These are phyloP conservation scores for Huntiella decipiens DNA, from an alignment of 2,329 filamentous ascomycete species.

Conservation along the genomic window DNA sequence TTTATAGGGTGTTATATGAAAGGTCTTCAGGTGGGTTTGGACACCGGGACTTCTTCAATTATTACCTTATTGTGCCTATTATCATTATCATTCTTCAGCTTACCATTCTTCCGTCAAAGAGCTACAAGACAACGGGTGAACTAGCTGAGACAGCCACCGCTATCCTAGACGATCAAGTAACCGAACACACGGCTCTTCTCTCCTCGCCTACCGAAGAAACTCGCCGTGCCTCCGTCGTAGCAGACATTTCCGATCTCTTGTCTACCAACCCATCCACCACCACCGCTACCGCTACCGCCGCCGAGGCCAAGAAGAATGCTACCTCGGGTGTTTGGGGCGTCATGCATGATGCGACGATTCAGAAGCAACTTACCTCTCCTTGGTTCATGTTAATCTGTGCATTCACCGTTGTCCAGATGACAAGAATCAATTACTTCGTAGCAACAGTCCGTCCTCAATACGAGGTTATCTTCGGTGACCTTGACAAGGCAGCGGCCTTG, in stretches of 20 bases:
- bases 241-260: conserved; percentile 55
- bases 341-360: conserved; percentile 53
- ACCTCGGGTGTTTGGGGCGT: conserved; percentile 71
- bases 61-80: conserved; percentile 51
- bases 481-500: conserved; percentile 42
- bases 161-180: conserved; percentile 34
- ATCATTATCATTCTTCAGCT: conserved; percentile 49
- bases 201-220: conserved; percentile 27
- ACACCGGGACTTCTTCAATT: conserved; percentile 49
- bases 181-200: conserved; percentile 36
- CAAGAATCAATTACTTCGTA: conserved; percentile 81
- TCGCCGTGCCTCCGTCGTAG: conserved; percentile 44
- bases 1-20: conserved; percentile 55
- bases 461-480: conserved; percentile 48
- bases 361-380: conserved; percentile 54
- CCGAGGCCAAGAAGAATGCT: conserved; percentile 51
- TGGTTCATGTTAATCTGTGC: conserved; percentile 75
- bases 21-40: conserved; percentile 35
- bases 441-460: conserved; percentile 74
- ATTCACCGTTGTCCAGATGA: conserved; percentile 63
- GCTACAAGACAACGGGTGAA: conserved; percentile 73
- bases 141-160: conserved; percentile 46
- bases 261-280: conserved; percentile 42
- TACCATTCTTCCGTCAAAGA: conserved; percentile 51
- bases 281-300: conserved; percentile 39